A percentile compares a stretch with the other conserved stretches of the same genome.
phyloP scores from a whole-genome alignment of 2,329 filamentous ascomycete species.

The Lizonia empirigonia region DNA sequence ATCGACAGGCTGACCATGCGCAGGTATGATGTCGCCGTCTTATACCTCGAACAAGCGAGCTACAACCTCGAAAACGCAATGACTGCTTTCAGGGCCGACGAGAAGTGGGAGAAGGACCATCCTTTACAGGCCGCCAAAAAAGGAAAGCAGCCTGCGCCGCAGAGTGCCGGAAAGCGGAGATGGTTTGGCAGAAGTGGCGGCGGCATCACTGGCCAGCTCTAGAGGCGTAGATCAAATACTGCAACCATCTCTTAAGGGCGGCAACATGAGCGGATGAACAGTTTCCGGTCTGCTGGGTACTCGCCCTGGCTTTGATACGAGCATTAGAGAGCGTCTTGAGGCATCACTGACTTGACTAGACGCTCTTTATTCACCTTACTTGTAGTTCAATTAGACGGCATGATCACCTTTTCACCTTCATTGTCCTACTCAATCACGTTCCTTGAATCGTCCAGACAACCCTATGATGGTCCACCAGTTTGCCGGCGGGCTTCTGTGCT shows the following conservation, averaged over 20 bases:
- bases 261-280: conserved; percentile 3
- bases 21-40: conserved; percentile 70
- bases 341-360: too few relatives aligned
- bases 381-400: too few relatives aligned
- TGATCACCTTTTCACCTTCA: too few relatives aligned
- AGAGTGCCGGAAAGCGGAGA: conserved; percentile 36
- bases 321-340: not conserved
- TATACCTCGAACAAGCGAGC: conserved; percentile 73
- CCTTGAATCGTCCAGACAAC: too few relatives aligned
- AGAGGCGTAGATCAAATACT: conserved; percentile 21
- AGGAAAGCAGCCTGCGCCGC: conserved; percentile 47
- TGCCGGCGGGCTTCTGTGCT: too few relatives aligned
- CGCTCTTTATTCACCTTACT: too few relatives aligned
- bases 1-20: conserved; percentile 12
- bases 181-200: conserved; percentile 46
- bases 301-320: not conserved
- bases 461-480: too few relatives aligned
- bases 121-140: conserved; percentile 59
- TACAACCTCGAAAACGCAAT: conserved; percentile 71
- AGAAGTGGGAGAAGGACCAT: conserved; percentile 75
- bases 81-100: conserved; percentile 70
- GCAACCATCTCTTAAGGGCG: not conserved
- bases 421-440: too few relatives aligned
- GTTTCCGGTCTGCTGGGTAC: not conserved
- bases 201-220: conserved; percentile 47